Evolutionary conservation across 139 green algal genomes (phyloP).

Genomic region (Chlamydomonas schloesseri): DNA sequence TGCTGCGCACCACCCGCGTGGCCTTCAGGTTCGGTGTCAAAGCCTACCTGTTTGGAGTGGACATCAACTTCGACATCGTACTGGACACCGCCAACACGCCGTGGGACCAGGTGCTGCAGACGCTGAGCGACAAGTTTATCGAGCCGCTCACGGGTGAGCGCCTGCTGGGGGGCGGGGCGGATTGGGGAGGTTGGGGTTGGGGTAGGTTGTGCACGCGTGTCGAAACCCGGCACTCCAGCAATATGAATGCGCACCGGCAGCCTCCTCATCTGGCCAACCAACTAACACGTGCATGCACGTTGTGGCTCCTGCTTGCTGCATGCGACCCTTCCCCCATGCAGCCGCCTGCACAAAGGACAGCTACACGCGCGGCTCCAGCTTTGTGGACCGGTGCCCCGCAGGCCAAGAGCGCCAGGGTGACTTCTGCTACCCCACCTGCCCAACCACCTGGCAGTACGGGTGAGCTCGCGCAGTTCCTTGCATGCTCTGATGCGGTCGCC

Average conservation of each 20-base stretch:
- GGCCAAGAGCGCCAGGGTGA: not conserved
- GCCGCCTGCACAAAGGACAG: not conserved
- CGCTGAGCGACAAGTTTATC: not conserved
- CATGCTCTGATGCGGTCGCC: not conserved
- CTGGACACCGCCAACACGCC: not conserved
- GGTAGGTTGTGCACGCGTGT: no score
- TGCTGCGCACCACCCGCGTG: no score
- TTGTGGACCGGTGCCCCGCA: not conserved
- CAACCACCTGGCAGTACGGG: not conserved
- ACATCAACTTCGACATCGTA: not conserved
- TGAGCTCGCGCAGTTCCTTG: not conserved
- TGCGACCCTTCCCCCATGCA: not conserved
- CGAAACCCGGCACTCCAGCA: no score
- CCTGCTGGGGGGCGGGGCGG: no score
- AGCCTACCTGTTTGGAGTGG: no score
- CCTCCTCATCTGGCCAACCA: no score
- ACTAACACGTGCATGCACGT: no score
- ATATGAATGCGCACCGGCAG: no score
- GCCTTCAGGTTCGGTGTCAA: no score
- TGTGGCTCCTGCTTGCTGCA: no score
- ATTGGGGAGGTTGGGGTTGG: no score
- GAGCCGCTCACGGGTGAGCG: not conserved
- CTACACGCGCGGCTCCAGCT: not conserved
- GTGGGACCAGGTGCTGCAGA: not conserved
- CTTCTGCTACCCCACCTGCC: not conserved